Evolutionary conservation across 306 rosid species (phyloP), one percentile per base, ranked within the genome.

Genomic region (Inga leiocalycina): DNA sequence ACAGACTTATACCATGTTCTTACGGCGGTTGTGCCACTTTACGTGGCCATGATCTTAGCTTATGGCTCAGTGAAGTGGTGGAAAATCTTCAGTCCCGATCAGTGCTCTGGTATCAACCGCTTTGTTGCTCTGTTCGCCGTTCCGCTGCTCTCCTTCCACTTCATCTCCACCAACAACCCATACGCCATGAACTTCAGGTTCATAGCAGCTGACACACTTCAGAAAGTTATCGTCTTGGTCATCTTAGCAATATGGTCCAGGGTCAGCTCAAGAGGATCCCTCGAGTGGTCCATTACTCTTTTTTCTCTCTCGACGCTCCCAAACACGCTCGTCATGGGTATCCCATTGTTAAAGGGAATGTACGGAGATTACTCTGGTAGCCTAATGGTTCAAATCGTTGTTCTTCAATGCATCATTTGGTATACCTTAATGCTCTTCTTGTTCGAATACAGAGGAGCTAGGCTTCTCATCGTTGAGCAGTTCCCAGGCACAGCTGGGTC

Each of bases 51-150:
- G 94, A 83, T 91, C 70, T 74, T 89, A 39, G 93, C 93, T 10
- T 91, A 91, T 75, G 94, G 91, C 45, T 91, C 94, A 0, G 94
- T 89, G 24, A 89, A 89, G 68, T 91, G 93, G 94, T 91, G 93
- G 93, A 88, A 89, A 61, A 91, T 91, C 87, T 91, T 91, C 79
- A 88, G 78, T 57, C 93, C 94, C 1, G 93, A 88, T 14, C 94
- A 91, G 57, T 91, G 94, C 76, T 91, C 94, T 0, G 94, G 93
- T 52, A 91, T 91, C 82, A 91, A 89, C 67, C 87, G 93, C 0
- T 91, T 91, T 39, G 94, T 91, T 1, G 94, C 94, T 0, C 90
- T 89, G 19, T 91, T 91, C 39, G 94, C 91, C 3, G 94, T 91
- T 76, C 94, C 94, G 4, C 85, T 91, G 48, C 92, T 91, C 62